Conservation (phyloP, 2,329 filamentous ascomycete genomes). For the Penicillium sp. region DNA sequence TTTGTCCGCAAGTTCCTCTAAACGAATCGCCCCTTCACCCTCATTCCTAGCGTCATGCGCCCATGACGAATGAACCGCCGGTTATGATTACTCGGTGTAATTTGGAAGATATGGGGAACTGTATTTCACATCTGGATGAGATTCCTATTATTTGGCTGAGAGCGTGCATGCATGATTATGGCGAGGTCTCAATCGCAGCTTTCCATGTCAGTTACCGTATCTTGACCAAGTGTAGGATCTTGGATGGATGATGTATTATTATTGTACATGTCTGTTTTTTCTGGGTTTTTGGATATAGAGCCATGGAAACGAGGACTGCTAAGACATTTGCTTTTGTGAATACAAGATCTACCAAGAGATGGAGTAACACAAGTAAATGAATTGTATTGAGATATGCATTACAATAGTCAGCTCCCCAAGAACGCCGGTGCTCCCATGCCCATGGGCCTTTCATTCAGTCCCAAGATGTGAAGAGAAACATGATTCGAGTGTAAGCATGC, state of each 20-base stretch:
- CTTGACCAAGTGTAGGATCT: not conserved
- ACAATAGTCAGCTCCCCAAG: constrained; percentile 14
- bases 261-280: constrained; percentile 28
- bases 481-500: constrained; percentile 7
- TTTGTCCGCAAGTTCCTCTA: constrained; percentile 48
- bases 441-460: constrained; percentile 13
- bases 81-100: constrained; percentile 6
- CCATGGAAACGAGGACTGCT: constrained; percentile 12
- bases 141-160: not conserved
- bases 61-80: constrained; percentile 7
- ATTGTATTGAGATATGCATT: constrained; percentile 24
- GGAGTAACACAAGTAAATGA: constrained; percentile 1
- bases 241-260: constrained; percentile 33
- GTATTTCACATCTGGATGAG: constrained; percentile 3
- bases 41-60: constrained; percentile 1
- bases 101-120: constrained; percentile 1
- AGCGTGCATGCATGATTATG: not conserved
- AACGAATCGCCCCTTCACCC: constrained; percentile 14
- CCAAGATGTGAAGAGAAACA: constrained; percentile 11
- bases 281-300: constrained; percentile 18
- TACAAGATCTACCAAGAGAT: not conserved
- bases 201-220: constrained; percentile 4
- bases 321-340: not conserved
- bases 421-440: constrained; percentile 26
- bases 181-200: not conserved